Evolutionary conservation across 2,329 filamentous ascomycete species (phyloP), one percentile per base, ranked within the genome.

Genomic region (Lachnellula occidentalis): DNA sequence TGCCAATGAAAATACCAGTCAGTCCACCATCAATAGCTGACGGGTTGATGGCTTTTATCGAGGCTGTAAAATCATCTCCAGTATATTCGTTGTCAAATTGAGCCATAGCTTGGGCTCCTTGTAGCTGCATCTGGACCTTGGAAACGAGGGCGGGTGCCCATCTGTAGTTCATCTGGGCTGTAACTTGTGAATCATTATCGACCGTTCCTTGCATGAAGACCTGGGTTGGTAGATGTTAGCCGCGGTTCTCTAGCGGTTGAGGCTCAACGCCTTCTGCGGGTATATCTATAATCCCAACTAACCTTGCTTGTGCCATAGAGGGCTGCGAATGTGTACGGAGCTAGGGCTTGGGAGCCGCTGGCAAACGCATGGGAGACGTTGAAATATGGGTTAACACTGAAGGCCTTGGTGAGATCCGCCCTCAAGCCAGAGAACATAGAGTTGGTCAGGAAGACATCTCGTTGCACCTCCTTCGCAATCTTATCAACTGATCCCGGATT

Each of bases 351-450:
- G 43, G 82, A 82, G 66, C 94, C 92, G 83, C 96, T 90, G 53
- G 92, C 87, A 73, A 99, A 94, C 66, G 94, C 90, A 77, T 99
- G 94, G 62, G 92, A 96, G 66, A 96, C 88, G 76, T 97, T 92
- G 80, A 99, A 99, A 64, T 97, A 78, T 55, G 94, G 94, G 55
- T 86, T 83, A 72, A 95, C 83, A 80, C 91, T 94, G 76, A 97
- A 95, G 70, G 90, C 86, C 80, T 96, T 97, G 71, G 91, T 96
- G 71, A 97, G 79, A 74, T 99, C 94, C 72, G 92, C 95, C 71
- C 92, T 89, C 72, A 99, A 82, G 68, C 94, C 94, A 45, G 90
- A 88, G 79, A 99, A 97, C 85, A 94, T 95, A 73, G 90, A 88
- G 79, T 96, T 96, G 76, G 87, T 94, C 68, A 96, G 84, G 71